These are phyloP conservation scores for Aspergillus funiculosus DNA, from an alignment of 495 filamentous ascomycete species.

Conservation along the genomic window DNA sequence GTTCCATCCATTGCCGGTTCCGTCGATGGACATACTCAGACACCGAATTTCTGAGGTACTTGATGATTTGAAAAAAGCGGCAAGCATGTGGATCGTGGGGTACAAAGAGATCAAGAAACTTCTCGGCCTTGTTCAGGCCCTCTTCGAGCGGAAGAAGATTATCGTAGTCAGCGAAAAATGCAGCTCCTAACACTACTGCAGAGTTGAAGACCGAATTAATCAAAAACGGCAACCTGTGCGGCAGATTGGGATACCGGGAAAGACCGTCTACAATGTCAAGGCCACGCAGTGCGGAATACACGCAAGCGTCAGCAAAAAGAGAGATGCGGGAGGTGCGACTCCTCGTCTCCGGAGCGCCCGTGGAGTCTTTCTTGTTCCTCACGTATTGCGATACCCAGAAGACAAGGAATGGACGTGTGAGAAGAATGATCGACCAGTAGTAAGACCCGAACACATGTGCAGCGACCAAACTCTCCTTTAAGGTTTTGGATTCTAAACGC, in stretches of 20 bases:
- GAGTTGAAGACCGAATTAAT: conserved; percentile 72
- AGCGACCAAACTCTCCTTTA: conserved; percentile 54
- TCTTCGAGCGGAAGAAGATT: conserved; percentile 48
- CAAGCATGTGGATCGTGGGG: conserved; percentile 59
- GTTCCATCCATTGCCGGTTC: conserved; percentile 34
- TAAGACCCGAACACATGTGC: conserved; percentile 65
- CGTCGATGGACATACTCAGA: conserved; percentile 37
- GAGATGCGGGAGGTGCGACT: conserved; percentile 46
- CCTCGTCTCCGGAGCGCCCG: conserved; percentile 18
- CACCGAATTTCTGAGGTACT: conserved; percentile 54
- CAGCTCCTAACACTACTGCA: conserved; percentile 60
- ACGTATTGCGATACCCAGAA: conserved; percentile 45
- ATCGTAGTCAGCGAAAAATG: conserved; percentile 63
- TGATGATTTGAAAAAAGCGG: conserved; percentile 58
- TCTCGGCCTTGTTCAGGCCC: conserved; percentile 54
- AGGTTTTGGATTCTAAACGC: conserved; percentile 33
- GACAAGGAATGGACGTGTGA: conserved; percentile 65
- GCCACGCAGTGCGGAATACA: conserved; percentile 62
- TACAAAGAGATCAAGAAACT: conserved; percentile 56
- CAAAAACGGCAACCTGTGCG: conserved; percentile 61
- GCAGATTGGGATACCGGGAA: conserved; percentile 53
- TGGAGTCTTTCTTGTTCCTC: conserved; percentile 30
- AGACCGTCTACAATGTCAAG: conserved; percentile 57
- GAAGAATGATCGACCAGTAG: conserved; percentile 66
- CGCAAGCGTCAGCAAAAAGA: conserved; percentile 63